These are phyloP conservation scores for Cornus florida DNA, from an alignment of 148 eudicot species.

Conservation along the genomic window DNA sequence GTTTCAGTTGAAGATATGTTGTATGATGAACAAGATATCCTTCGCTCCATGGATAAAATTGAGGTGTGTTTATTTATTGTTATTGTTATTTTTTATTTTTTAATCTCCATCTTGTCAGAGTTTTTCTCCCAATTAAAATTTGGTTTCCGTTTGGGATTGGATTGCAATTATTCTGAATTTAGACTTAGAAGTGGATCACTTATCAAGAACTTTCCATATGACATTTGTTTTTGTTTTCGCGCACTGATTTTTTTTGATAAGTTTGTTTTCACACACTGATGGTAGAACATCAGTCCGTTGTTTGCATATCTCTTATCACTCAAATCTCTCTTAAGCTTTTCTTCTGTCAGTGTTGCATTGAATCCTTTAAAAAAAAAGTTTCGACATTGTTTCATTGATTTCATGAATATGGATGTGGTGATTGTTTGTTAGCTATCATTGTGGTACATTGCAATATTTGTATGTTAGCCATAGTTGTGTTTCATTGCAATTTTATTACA, in stretches of 20 bases:
- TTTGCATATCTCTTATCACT: not conserved
- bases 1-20: constrained; percentile 97
- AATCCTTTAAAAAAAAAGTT: not conserved
- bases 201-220: not conserved
- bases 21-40: constrained; percentile 86
- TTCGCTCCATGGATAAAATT: constrained; percentile 94
- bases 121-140: too few species aligned
- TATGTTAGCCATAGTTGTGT: too few species aligned
- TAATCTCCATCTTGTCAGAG: too few species aligned
- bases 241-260: too few species aligned
- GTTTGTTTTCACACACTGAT: not conserved
- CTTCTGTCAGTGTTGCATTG: not conserved
- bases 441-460: too few species aligned
- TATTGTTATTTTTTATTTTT: too few species aligned
- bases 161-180: not conserved
- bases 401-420: not conserved
- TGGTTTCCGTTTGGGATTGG: not conserved
- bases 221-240: not conserved
- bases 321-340: not conserved
- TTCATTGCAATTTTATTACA: too few species aligned
- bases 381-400: not conserved
- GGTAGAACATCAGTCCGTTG: not conserved
- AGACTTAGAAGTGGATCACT: not conserved
- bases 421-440: too few species aligned
- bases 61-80: constrained; percentile 44